Conservation (phyloP, 1,284 basidiomycete species). For the Sanghuangporus weigelae region DNA sequence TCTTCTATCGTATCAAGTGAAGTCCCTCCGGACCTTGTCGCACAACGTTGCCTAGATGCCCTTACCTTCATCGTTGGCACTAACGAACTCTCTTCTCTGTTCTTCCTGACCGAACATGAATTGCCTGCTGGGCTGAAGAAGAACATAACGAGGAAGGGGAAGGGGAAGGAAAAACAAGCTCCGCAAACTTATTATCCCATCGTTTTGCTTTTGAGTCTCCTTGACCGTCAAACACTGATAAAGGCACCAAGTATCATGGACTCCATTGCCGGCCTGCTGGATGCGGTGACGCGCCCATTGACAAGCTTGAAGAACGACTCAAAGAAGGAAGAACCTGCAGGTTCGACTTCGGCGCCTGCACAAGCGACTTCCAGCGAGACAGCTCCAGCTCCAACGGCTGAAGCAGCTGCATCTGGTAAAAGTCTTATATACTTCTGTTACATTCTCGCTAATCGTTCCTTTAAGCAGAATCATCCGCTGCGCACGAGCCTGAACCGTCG, state of each 20-base stretch:
- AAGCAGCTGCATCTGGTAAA: conserved; percentile 16
- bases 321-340: conserved; percentile 27
- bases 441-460: background rate
- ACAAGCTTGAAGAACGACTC: conserved; percentile 52
- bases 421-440: background rate
- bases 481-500: conserved; percentile 26
- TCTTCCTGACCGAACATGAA: conserved; percentile 95
- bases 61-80: conserved; percentile 80
- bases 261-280: conserved; percentile 80
- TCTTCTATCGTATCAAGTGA: conserved; percentile 71
- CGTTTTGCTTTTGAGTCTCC: conserved; percentile 77
- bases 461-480: conserved; percentile 8
- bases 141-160: conserved; percentile 74
- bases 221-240: conserved; percentile 81
- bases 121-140: conserved; percentile 71
- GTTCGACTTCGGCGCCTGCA: background rate
- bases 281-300: conserved; percentile 81
- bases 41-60: conserved; percentile 89
- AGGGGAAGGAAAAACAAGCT: conserved; percentile 84
- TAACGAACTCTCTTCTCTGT: conserved; percentile 80
- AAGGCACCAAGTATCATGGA: conserved; percentile 89
- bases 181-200: conserved; percentile 87
- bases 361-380: conserved; percentile 12
- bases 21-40: conserved; percentile 84
- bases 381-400: conserved; percentile 18